These are phyloP conservation scores for Aegilops tauschii DNA, from an alignment of 176 grass and related monocot genomes.

Conservation along the genomic window DNA sequence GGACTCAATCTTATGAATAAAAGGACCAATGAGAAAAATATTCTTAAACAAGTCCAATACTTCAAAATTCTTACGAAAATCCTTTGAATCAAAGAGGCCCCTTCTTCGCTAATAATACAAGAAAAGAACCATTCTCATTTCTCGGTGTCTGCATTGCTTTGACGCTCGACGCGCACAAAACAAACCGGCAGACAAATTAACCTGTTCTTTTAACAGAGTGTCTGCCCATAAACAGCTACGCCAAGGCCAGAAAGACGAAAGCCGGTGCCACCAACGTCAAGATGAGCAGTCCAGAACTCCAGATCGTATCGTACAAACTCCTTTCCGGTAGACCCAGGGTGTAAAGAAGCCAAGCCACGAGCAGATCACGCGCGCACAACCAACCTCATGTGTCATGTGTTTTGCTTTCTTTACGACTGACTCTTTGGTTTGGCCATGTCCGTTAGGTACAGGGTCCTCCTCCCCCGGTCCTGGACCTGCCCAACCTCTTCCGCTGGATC, in stretches of 20 bases:
- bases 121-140: too few species aligned
- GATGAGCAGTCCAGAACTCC: neutral
- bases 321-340: neutral
- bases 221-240: neutral
- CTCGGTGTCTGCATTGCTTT: too few species aligned
- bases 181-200: neutral
- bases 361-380: neutral
- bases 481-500: neutral
- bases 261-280: constrained; percentile 16
- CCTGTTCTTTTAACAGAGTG: too few species aligned
- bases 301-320: neutral
- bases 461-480: neutral
- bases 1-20: too few species aligned
- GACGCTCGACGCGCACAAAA: too few species aligned
- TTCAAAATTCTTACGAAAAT: too few species aligned
- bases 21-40: too few species aligned
- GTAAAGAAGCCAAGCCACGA: constrained; percentile 10
- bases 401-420: neutral
- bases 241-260: neutral
- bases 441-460: neutral
- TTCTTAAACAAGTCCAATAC: too few species aligned
- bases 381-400: neutral
- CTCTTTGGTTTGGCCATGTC: neutral
- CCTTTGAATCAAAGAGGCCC: too few species aligned
- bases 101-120: too few species aligned